Base-by-base conservation (phyloP, 2,329 filamentous ascomycete genomes). In the Septoria petroselini region DNA sequence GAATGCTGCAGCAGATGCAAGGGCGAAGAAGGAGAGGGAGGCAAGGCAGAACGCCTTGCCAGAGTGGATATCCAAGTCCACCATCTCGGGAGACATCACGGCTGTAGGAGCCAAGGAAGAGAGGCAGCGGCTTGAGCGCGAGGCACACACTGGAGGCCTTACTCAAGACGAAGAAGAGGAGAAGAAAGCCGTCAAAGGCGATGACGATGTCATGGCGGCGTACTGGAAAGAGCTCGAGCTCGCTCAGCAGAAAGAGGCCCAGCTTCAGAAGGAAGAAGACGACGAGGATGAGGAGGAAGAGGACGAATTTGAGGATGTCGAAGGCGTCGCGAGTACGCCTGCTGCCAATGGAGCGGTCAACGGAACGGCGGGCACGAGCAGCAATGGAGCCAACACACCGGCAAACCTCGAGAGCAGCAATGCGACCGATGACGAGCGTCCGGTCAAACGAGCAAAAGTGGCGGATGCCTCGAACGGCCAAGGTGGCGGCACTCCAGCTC, bases 201-300 rank as follows among this genome's bases (percentile, higher is more conserved):
- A 76, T 18, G 75, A 81, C 52, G 73, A 76, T 23, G 73, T 78
- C 34, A 78, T 89, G 54, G 83, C 84, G 48, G 80, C 81, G 46
- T 81, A 86, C 49, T 89, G 87, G 65, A 79, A 79, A 30, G 79
- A 78, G 51, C 74, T 89, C 14, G 83, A 82, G 59, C 78, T 76
- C 4, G 80, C 83, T 54, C 78, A 84, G 65, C 74, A 65, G 42
- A 64, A 70, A 38, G 62, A 70, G 38, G 68, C 68, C 11, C 64
- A 68, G 35, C 64, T 70, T 44, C 64, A 75, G 30, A 74, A 73
- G 12, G 71, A 76, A 34, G 73, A 80, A 21, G 77, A 75, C n/a
- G 74, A 73, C 34, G 72, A 75, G 12, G 75, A 73, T 14, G 74
- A 73, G 9, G 75, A 77, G 6, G 72, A 73, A 0, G 74, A 76